phyloP scores from a whole-genome alignment of 2,329 filamentous ascomycete genomes.

The Tothia fuscella region DNA sequence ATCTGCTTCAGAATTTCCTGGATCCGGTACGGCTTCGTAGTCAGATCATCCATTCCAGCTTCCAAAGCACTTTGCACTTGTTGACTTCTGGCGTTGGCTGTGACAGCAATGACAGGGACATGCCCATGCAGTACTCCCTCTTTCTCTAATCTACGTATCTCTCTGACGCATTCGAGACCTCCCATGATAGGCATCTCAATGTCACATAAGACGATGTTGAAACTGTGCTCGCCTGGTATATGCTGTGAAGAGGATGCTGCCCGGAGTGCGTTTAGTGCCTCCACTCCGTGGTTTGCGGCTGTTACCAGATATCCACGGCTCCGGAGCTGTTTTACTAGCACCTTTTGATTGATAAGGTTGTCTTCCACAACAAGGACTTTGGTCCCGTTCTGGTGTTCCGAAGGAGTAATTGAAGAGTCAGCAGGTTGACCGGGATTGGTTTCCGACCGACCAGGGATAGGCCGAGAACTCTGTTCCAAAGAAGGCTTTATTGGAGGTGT shows the following conservation, averaged over 20 bases:
- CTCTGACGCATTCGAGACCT: constrained; percentile 21
- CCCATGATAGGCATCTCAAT: constrained; percentile 29
- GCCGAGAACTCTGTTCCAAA: background rate
- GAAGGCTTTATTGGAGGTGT: no score
- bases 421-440: background rate
- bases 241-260: background rate
- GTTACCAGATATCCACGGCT: constrained; percentile 7
- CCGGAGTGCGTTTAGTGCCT: constrained; percentile 7
- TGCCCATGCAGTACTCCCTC: constrained; percentile 17
- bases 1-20: constrained; percentile 8
- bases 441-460: background rate
- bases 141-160: constrained; percentile 22
- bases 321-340: constrained; percentile 6
- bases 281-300: constrained; percentile 10
- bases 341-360: constrained; percentile 10
- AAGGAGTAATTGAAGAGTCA: no score
- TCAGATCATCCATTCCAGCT: constrained; percentile 20
- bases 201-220: constrained; percentile 25
- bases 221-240: background rate
- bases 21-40: constrained; percentile 11
- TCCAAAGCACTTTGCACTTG: constrained; percentile 21
- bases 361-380: constrained; percentile 11
- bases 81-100: constrained; percentile 24
- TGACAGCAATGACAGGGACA: constrained; percentile 25
- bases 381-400: no score